Percentiles rank a stretch among this genome's conserved stretches.
phyloP scores from a whole-genome alignment of 2,329 filamentous ascomycete genomes.

The Neophaeococcomyces mojaviensis region DNA sequence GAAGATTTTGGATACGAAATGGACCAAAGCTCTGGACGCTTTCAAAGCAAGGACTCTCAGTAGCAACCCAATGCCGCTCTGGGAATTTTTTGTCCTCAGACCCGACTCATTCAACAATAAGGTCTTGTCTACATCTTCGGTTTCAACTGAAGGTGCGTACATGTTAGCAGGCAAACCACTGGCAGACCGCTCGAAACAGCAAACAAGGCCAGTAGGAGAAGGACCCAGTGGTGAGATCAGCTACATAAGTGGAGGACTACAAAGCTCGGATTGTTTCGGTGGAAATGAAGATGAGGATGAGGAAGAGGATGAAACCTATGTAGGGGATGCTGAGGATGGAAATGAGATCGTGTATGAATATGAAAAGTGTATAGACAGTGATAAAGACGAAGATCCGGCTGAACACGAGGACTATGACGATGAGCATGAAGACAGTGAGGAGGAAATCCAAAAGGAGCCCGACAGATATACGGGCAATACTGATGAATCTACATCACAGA shows the following conservation, averaged over 20 bases:
- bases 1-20: too few species aligned
- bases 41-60: too few species aligned
- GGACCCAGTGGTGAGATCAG: background rate
- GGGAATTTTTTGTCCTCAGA: too few species aligned
- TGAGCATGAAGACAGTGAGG: background rate
- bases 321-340: background rate
- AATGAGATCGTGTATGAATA: background rate
- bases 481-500: background rate
- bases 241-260: background rate
- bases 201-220: background rate
- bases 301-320: background rate
- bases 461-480: background rate
- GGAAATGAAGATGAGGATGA: slow-evolving; percentile 1
- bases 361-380: too few species aligned
- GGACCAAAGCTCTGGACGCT: too few species aligned
- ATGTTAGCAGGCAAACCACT: too few species aligned
- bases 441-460: background rate
- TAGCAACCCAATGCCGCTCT: too few species aligned
- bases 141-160: too few species aligned
- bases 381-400: background rate
- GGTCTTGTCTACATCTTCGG: too few species aligned
- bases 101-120: too few species aligned
- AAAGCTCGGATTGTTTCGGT: background rate
- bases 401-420: background rate
- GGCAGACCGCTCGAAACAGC: too few species aligned